Base-by-base conservation (phyloP, 345 rosid species). In the Eucalyptus polyanthemos region DNA sequence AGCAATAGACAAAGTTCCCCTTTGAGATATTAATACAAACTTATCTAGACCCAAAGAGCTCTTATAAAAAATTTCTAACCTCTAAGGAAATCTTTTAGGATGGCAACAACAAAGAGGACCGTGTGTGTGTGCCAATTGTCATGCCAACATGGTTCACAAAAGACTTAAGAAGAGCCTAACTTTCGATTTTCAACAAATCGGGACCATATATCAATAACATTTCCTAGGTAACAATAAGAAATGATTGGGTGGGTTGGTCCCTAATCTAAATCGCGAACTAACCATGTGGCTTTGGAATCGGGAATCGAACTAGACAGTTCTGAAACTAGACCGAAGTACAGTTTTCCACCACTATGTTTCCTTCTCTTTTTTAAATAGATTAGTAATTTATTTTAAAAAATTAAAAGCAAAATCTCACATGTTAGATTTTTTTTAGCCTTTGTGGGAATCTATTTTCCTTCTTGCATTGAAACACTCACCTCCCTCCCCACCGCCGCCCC, bases 321-420 rank as follows among this genome's bases (percentile, higher is more conserved):
- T 54, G 3, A 54, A 21, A 54, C 11, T 0, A 2, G 25, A 11
- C 5, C 2, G 2, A 54, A 54, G 60, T 54, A 54, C 10, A 8
- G 1, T 22, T 56, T 22, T 56, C 13, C 14, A 24, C 29, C 10
- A 24, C 14, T 56, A 56, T 56, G 12, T 22, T 56, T 56, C 62
- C 3, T 56, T 56, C 11, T 22, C 62, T n/a, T 9, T 56, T 56
- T 56, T 2, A 22, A 56, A 56, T 56, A 22, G 12, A 21, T 56
- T 56, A 56, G 25, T 56, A 56, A 56, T 56, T 9, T 56, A 56
- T 56, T 56, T 56, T 1, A 54, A 56, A 8, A 9, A 56, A 56
- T 9, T 9, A 56, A 56, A 22, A 56, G 13, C 10, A 56, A 22
- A 56, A 56, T 56, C 62, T 56, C 62, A 56, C 62, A 56, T 22